These are phyloP conservation scores for Lactarius pseudohatsudake DNA, from an alignment of 768 basidiomycete species.

Conservation along the genomic window DNA sequence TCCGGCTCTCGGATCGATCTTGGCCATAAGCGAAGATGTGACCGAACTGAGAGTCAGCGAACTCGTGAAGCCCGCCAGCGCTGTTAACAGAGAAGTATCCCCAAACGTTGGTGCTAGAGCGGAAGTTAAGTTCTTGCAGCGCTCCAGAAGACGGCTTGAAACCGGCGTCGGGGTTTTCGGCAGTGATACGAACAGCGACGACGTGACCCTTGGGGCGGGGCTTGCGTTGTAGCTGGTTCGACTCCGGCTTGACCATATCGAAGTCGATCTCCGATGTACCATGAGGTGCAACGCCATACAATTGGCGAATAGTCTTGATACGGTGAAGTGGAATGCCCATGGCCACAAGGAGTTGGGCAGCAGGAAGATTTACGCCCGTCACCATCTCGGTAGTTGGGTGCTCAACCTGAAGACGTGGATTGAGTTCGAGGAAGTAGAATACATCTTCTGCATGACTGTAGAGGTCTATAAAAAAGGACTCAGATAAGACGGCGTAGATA, in stretches of 20 bases:
- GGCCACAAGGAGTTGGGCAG: constrained; percentile 94
- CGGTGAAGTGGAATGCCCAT: constrained; percentile 98
- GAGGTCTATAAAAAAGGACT: constrained; percentile 57
- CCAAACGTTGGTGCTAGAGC: constrained; percentile 99
- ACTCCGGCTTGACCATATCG: constrained; percentile 88
- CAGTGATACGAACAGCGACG: constrained; percentile 98
- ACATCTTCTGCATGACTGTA: constrained; percentile 92
- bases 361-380: constrained; percentile 96
- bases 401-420: constrained; percentile 99
- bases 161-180: constrained; percentile 98
- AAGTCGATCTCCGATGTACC: constrained; percentile 94
- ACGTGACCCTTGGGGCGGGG: constrained; percentile 98
- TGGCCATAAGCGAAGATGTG: constrained; percentile 99
- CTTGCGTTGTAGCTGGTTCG: constrained; percentile 86
- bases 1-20: constrained; percentile 90
- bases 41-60: constrained; percentile 98
- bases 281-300: constrained; percentile 93
- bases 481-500: constrained; percentile 18
- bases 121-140: constrained; percentile 98
- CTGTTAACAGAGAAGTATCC: constrained; percentile 98
- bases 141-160: constrained; percentile 99
- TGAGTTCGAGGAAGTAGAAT: constrained; percentile 98
- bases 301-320: constrained; percentile 91
- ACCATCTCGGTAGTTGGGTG: constrained; percentile 99
- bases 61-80: constrained; percentile 97